Percentiles rank a stretch among this genome's conserved stretches.
These are phyloP conservation scores for Teunomyces pallodes DNA, from an alignment of 805 yeast genomes.

Conservation along the genomic window DNA sequence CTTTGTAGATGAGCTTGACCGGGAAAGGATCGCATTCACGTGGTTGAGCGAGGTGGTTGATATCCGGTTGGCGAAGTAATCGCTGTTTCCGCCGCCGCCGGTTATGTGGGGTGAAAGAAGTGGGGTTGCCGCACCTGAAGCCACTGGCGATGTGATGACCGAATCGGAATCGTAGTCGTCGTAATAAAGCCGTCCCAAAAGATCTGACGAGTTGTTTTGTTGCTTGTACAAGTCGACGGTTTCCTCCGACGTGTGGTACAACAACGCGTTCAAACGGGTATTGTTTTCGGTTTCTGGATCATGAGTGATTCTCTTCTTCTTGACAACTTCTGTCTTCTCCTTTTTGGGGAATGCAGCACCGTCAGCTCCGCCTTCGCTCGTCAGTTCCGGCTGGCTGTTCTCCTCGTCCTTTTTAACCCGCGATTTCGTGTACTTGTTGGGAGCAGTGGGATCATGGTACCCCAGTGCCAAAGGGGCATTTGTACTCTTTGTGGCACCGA, in stretches of 20 bases:
- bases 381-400: neutral
- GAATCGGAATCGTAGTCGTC: conserved; percentile 41
- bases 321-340: conserved; percentile 3
- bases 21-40: conserved; percentile 5
- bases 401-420: neutral
- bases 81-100: conserved; percentile 4
- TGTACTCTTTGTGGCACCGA: conserved; percentile 3
- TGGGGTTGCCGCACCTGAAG: conserved; percentile 16
- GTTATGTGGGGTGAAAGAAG: conserved; percentile 15
- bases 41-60: conserved; percentile 11
- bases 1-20: conserved; percentile 6
- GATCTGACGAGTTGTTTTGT: conserved; percentile 38
- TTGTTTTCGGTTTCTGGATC: conserved; percentile 30
- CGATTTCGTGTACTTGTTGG: conserved; percentile 4
- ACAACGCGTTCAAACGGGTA: conserved; percentile 36
- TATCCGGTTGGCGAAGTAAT: conserved; percentile 8
- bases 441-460: conserved; percentile 5
- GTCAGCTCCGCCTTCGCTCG: neutral
- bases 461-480: conserved; percentile 1
- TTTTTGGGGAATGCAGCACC: neutral
- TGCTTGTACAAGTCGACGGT: conserved; percentile 35
- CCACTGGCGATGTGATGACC: conserved; percentile 14
- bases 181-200: conserved; percentile 40
- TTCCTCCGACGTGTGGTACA: conserved; percentile 39
- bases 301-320: conserved; percentile 1